Evolutionary conservation across 164 flowering plant genomes (phyloP).

Genomic region (Sextonia rubra): DNA sequence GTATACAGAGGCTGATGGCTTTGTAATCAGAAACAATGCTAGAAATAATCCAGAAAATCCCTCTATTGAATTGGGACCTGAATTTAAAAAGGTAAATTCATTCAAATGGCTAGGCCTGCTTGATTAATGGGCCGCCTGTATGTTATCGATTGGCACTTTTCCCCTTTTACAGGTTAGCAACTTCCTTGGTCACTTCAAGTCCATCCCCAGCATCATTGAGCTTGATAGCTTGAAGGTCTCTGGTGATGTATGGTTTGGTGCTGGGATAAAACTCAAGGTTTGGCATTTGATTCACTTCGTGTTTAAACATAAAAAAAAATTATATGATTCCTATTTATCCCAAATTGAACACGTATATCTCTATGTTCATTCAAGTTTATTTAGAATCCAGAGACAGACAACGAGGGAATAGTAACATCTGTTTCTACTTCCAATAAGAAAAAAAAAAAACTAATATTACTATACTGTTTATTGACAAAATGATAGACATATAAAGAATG

Average conservation of each 20-base stretch:
- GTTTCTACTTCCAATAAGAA: not conserved
- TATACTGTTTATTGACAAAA: too few relatives aligned
- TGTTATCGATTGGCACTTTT: not conserved
- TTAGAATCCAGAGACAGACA: not conserved
- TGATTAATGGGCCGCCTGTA: not conserved
- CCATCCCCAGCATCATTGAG: slow-evolving; percentile 85
- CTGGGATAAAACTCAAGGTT: slow-evolving; percentile 75
- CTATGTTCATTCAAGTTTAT: not conserved
- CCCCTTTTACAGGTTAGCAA: slow-evolving; percentile 50
- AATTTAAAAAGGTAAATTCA: slow-evolving; percentile 71
- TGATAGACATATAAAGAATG: too few relatives aligned
- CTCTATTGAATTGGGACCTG: slow-evolving; percentile 81
- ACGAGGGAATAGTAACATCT: not conserved
- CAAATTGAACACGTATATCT: not conserved
- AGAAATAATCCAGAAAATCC: slow-evolving; percentile 77
- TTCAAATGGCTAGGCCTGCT: not conserved
- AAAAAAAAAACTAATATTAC: not conserved
- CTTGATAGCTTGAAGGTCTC: slow-evolving; percentile 85
- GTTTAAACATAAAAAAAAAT: not conserved
- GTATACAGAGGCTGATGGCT: slow-evolving; percentile 68
- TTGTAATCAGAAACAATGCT: slow-evolving; percentile 54
- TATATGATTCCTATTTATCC: too few relatives aligned
- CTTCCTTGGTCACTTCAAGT: slow-evolving; percentile 75
- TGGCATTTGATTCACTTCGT: not conserved
- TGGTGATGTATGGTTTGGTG: slow-evolving; percentile 96